Evolutionary conservation across 495 filamentous ascomycete genomes (phyloP).

Genomic region (Trypethelium eluteriae): DNA sequence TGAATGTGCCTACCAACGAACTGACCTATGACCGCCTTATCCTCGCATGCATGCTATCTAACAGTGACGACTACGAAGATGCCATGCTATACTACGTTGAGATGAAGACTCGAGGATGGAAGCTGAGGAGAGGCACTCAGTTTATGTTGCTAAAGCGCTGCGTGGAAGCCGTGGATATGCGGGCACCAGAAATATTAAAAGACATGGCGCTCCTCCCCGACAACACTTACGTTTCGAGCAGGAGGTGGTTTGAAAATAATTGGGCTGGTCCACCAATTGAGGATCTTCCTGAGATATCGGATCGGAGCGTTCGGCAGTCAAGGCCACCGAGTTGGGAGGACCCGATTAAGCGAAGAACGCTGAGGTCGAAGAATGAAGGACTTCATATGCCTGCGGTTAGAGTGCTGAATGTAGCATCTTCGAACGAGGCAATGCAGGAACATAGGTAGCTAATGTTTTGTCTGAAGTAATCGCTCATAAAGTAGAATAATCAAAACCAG

Average conservation of each 20-base stretch:
- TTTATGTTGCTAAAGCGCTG: slow-evolving; percentile 3
- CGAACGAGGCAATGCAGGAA: not conserved
- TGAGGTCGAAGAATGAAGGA: not conserved
- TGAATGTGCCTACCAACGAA: slow-evolving; percentile 51
- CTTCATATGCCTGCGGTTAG: not conserved
- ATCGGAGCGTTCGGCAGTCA: not conserved
- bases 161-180: not conserved
- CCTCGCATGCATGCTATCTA: slow-evolving; percentile 48
- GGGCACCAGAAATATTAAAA: slow-evolving; percentile 4
- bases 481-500: not conserved
- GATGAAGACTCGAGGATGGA: slow-evolving; percentile 6
- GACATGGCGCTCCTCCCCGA: not conserved
- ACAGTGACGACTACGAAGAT: slow-evolving; percentile 45
- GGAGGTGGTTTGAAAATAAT: slow-evolving; percentile 7
- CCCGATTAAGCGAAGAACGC: not conserved
- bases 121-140: slow-evolving; percentile 1
- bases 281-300: not conserved
- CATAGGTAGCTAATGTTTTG: not conserved
- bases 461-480: not conserved
- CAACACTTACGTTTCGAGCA: slow-evolving; percentile 2
- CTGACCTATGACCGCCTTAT: slow-evolving; percentile 64
- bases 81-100: slow-evolving; percentile 29
- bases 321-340: not conserved
- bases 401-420: not conserved
- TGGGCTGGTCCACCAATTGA: slow-evolving; percentile 5